Percentiles rank a stretch among this genome's conserved stretches.
phyloP scores from a whole-genome alignment of 2,329 filamentous ascomycete species.

The Apiospora rasikravindrae region DNA sequence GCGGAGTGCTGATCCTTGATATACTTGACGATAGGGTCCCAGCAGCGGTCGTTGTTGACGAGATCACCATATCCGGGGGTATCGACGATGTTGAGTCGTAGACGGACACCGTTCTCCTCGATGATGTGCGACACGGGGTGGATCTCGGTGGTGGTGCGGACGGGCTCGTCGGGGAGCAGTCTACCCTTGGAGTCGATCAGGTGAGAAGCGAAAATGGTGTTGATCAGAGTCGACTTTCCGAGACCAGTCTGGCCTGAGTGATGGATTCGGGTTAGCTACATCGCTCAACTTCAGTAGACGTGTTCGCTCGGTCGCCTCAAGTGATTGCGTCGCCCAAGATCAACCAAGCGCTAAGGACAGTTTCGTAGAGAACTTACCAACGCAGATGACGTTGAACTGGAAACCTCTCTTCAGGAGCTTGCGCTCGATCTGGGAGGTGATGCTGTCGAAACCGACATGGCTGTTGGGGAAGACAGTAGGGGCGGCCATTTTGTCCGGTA shows the following conservation, averaged over 20 bases:
- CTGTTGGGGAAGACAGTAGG: constrained; percentile 85
- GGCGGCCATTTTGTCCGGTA: constrained; percentile 64
- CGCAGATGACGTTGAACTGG: constrained; percentile 99
- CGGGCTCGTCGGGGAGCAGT: constrained; percentile 87
- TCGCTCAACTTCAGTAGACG: constrained; percentile 19
- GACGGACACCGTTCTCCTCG: constrained; percentile 97
- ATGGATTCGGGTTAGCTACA: constrained; percentile 40
- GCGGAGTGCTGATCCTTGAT: constrained; percentile 99
- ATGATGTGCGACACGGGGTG: constrained; percentile 98
- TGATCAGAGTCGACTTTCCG: constrained; percentile 98
- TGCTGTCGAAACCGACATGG: constrained; percentile 99
- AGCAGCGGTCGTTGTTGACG: constrained; percentile 99
- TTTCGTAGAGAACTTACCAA: constrained; percentile 71
- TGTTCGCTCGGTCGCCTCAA: constrained; percentile 22
- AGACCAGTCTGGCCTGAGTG: constrained; percentile 90
- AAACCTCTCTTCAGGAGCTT: constrained; percentile 99
- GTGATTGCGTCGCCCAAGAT: constrained; percentile 18
- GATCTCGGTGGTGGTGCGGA: constrained; percentile 96
- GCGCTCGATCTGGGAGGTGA: constrained; percentile 98
- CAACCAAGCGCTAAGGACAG: constrained; percentile 18
- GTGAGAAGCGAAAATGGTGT: constrained; percentile 99
- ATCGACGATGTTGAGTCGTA: constrained; percentile 98
- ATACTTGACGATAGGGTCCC: constrained; percentile 99
- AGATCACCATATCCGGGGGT: constrained; percentile 98
- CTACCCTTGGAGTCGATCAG: constrained; percentile 99